Evolutionary conservation across 345 rosid genomes (phyloP), one percentile per base, ranked within the genome.

Genomic region (Salix dunnii): DNA sequence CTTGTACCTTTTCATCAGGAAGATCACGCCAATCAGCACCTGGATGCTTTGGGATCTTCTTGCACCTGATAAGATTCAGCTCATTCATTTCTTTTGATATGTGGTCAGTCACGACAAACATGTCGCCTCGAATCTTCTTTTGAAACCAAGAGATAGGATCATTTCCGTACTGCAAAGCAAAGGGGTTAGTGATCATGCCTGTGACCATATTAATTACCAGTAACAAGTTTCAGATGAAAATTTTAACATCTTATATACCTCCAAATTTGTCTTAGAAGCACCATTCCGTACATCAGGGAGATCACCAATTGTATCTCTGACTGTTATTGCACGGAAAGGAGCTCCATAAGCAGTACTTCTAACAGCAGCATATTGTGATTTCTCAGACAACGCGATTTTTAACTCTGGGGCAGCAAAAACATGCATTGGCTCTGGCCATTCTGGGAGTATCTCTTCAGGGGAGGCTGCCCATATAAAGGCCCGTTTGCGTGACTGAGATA

Each of bases 341-440:
- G 97, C 99, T 28, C 97, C 97, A 76, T 3, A 30, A 46, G 88
- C 82, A 9, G 97, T 93, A 79, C 97, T 95, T 71, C 83, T 85
- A 77, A 82, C 96, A 65, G 97, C 97, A 79, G 97, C 90, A 78
- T 89, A 90, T 5, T 81, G 85, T 49, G 77, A 66, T 72, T 89
- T 85, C 46, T 61, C 67, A 2, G 97, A 75, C 72, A 93, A 73
- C 1, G 86, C 53, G 71, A 95, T 77, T 74, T 89, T 95, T 78
- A 93, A 76, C 82, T 89, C 86, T 0, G 96, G 89, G 63, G 70
- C 89, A 66, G 85, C 76, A 78, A 95, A 95, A 58, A 95, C 97
- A 73, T 93, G 94, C 97, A 95, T 93, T 43, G 99, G 97, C 83
- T 95, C 99, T 11, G 99, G 99, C 97, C 99, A 95, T 77, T 95